Percentiles rank a stretch among this genome's conserved stretches.
Conservation (phyloP, 2,329 filamentous ascomycete species). For the Podosphaera xanthii region DNA sequence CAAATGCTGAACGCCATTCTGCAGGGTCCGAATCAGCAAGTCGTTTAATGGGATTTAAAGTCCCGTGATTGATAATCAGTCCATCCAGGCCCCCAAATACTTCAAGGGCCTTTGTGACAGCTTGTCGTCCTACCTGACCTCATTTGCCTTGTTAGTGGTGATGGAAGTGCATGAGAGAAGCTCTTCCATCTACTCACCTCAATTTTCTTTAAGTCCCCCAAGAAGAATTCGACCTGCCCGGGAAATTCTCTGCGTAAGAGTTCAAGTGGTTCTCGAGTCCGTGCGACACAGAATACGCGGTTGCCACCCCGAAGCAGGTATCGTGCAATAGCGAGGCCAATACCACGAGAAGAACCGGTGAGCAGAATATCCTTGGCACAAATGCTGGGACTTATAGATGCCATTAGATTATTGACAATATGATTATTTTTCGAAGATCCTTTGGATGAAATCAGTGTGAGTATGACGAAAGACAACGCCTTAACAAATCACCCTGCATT, state of each 20-base stretch:
- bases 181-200: constrained; percentile 18
- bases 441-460: no score
- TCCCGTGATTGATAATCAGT: constrained; percentile 72
- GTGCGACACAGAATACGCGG: constrained; percentile 35
- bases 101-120: constrained; percentile 40
- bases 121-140: constrained; percentile 27
- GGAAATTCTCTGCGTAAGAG: constrained; percentile 28
- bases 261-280: constrained; percentile 26
- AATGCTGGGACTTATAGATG: not conserved
- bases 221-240: constrained; percentile 30
- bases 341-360: constrained; percentile 39
- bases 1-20: constrained; percentile 55
- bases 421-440: no score
- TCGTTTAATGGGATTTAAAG: constrained; percentile 50
- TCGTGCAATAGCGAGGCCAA: constrained; percentile 32
- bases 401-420: no score
- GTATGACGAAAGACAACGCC: no score
- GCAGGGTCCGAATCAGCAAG: constrained; percentile 44
- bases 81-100: constrained; percentile 56
- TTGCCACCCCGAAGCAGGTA: constrained; percentile 29
- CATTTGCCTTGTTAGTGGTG: not conserved
- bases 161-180: not conserved
- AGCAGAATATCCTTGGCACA: constrained; percentile 43
- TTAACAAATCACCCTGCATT: no score
- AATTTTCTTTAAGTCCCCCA: constrained; percentile 30